Conservation (phyloP, 257 asterid genomes). For the Petrea volubilis region DNA sequence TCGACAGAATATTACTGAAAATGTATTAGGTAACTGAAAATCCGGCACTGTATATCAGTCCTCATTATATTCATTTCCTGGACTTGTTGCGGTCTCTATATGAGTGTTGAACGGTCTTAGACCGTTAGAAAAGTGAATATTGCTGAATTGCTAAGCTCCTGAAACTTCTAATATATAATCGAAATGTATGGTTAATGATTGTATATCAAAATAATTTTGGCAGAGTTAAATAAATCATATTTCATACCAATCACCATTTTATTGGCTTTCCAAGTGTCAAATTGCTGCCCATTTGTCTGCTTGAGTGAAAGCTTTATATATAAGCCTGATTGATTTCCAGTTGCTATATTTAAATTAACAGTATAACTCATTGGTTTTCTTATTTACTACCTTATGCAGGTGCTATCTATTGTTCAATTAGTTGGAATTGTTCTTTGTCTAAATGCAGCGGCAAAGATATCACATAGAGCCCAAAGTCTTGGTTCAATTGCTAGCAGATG, state of each 20-base stretch:
- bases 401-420: conserved; percentile 62
- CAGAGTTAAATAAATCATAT: neutral
- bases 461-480: conserved; percentile 87
- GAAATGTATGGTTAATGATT: neutral
- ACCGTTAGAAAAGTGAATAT: neutral
- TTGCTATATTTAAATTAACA: neutral
- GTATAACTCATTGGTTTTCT: conserved; percentile 3
- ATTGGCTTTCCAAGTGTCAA: neutral
- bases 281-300: neutral
- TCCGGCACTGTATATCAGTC: neutral
- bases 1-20: neutral
- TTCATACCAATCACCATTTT: neutral
- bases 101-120: neutral
- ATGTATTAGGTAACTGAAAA: neutral
- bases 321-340: neutral
- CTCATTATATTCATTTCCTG: neutral
- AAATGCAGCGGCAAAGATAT: conserved; percentile 77
- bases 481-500: conserved; percentile 87
- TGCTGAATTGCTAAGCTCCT: neutral
- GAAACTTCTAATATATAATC: neutral
- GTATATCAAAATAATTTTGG: neutral
- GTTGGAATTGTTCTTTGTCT: conserved; percentile 80
- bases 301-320: neutral
- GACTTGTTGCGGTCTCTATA: neutral
- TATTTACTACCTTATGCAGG: conserved; percentile 39